These are phyloP conservation scores for Tuber magnatum DNA, from an alignment of 495 filamentous ascomycete species.

Conservation along the genomic window DNA sequence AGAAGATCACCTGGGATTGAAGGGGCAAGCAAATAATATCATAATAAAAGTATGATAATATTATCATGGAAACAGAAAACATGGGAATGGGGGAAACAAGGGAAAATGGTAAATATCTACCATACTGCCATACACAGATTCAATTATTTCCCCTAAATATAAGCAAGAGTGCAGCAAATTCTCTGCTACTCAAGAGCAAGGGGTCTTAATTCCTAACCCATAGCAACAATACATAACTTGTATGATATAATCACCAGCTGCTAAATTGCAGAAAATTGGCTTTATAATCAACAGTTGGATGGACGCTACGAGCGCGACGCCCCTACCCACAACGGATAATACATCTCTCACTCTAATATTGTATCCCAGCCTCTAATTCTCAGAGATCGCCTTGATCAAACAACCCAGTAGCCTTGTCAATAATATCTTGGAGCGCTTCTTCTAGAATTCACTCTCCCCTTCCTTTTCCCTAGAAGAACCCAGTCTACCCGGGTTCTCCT, in stretches of 20 bases:
- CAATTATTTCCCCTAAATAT: too few species aligned
- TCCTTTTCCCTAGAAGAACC: neutral
- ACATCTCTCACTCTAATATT: neutral
- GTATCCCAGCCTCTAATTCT: neutral
- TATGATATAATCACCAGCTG: neutral
- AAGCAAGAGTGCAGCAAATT: too few species aligned
- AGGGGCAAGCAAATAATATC: neutral
- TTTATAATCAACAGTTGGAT: neutral
- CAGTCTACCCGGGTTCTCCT: neutral
- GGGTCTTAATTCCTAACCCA: too few species aligned
- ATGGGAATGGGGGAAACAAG: neutral
- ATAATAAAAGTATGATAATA: too few species aligned
- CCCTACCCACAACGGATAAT: neutral
- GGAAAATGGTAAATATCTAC: neutral
- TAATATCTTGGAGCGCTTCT: too few species aligned
- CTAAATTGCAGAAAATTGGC: neutral
- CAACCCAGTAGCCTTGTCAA: neutral
- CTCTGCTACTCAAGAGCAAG: too few species aligned
- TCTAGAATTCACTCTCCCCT: too few species aligned
- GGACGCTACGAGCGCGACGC: too few species aligned
- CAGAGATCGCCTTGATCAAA: neutral
- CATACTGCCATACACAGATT: too few species aligned
- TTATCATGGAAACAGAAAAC: neutral
- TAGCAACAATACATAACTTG: neutral
- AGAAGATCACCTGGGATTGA: neutral